These are phyloP conservation scores for Metschnikowia cubensis DNA, from an alignment of 805 yeast species.

Conservation along the genomic window DNA sequence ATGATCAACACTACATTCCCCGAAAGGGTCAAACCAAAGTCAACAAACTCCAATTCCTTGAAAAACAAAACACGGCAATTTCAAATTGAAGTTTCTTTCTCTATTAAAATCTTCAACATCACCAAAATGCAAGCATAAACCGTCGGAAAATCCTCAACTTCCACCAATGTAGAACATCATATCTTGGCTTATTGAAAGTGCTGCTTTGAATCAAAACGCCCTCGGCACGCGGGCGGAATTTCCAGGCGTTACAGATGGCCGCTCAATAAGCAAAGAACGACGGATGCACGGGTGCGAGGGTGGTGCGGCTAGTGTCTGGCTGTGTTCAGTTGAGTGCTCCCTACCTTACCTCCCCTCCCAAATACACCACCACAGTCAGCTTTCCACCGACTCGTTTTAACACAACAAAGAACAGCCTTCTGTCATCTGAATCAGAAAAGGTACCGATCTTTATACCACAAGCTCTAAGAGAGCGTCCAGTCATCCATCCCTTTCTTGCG, in stretches of 20 bases:
- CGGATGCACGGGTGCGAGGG: background rate
- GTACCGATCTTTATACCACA: no score
- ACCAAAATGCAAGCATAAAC: no score
- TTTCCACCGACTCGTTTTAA: background rate
- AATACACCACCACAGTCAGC: background rate
- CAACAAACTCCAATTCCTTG: background rate
- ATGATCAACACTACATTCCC: background rate
- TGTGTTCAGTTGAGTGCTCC: constrained; percentile 2
- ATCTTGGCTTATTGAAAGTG: no score
- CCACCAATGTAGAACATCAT: background rate
- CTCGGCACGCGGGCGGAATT: background rate
- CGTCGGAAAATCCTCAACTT: no score
- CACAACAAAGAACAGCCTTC: background rate
- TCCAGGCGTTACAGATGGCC: background rate
- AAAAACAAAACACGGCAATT: background rate
- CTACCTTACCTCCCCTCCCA: background rate
- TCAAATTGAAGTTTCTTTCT: background rate
- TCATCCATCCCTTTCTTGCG: background rate
- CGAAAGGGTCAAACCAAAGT: background rate
- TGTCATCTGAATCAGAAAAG: background rate
- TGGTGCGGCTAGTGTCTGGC: constrained; percentile 2
- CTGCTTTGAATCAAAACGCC: background rate
- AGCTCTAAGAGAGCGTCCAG: background rate
- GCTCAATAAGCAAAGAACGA: background rate
- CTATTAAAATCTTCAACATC: no score